Evolutionary conservation across 768 basidiomycete species (phyloP).

Genomic region (Pseudohyphozyma bogoriensis): DNA sequence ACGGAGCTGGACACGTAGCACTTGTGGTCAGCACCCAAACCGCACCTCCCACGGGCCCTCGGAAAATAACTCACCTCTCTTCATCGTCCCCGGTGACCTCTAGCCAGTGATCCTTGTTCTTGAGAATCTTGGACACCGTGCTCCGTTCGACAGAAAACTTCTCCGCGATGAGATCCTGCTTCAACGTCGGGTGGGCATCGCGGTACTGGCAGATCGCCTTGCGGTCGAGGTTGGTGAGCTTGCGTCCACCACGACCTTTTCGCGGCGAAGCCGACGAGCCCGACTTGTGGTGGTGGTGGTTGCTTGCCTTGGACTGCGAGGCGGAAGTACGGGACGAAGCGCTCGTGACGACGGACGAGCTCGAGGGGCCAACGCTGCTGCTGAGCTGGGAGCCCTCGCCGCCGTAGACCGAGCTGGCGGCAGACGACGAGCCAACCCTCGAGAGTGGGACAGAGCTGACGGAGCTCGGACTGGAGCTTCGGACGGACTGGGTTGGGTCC

Average conservation of each 20-base stretch:
- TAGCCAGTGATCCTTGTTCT: slow-evolving; percentile 73
- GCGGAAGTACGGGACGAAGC: background rate
- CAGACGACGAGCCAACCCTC: slow-evolving; percentile 13
- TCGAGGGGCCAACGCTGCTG: slow-evolving; percentile 1
- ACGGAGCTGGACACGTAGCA: no score
- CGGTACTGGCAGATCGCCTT: slow-evolving; percentile 64
- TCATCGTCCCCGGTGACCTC: slow-evolving; percentile 47
- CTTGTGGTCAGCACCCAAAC: no score
- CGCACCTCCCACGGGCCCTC: no score
- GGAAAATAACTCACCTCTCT: no score
- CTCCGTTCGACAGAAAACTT: slow-evolving; percentile 73
- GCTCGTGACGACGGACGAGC: background rate
- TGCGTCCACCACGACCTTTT: slow-evolving; percentile 13
- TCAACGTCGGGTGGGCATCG: slow-evolving; percentile 52
- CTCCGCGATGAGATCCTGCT: slow-evolving; percentile 75
- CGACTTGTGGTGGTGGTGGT: slow-evolving; percentile 6
- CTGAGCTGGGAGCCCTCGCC: background rate
- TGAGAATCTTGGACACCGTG: slow-evolving; percentile 82
- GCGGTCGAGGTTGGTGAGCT: slow-evolving; percentile 61
- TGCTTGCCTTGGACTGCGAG: slow-evolving; percentile 3
- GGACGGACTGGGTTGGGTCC: slow-evolving; percentile 19
- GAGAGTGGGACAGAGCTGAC: slow-evolving; percentile 13
- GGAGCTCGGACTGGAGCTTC: slow-evolving; percentile 19
- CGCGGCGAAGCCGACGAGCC: slow-evolving; percentile 19
- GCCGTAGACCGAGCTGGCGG: slow-evolving; percentile 13